Conservation (phyloP, 73 alveolate genomes). For the Urostyla sp. region DNA sequence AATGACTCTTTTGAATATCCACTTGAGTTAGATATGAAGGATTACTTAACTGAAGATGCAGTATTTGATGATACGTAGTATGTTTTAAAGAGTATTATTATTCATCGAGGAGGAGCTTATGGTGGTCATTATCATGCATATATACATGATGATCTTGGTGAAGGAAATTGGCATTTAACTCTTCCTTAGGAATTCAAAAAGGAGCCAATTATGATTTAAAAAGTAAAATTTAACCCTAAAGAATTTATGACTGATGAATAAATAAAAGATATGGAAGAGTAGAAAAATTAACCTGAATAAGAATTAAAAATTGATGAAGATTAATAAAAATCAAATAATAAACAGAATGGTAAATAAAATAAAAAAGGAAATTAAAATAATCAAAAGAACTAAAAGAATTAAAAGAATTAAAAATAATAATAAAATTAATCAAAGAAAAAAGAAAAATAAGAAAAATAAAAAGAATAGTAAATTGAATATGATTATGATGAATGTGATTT, state of each 20-base stretch:
- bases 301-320: conserved; percentile 7
- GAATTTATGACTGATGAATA: conserved; percentile 57
- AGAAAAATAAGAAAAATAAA: conserved; percentile 67
- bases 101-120: conserved; percentile 97
- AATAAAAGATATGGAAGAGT: conserved; percentile 49
- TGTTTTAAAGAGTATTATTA: conserved; percentile 93
- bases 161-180: conserved; percentile 92
- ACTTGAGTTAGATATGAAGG: conserved; percentile 88
- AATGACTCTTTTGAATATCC: conserved; percentile 94
- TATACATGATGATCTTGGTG: conserved; percentile 93
- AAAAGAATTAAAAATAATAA: conserved; percentile 44
- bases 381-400: conserved; percentile 42
- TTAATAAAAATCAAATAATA: neutral
- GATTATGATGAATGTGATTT: conserved; percentile 84
- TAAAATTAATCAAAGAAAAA: conserved; percentile 47
- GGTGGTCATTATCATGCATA: conserved; percentile 98
- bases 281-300: neutral
- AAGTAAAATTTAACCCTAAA: conserved; percentile 36
- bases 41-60: conserved; percentile 73
- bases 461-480: conserved; percentile 48
- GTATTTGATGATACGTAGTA: conserved; percentile 76
- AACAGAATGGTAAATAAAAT: neutral
- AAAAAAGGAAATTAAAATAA: conserved; percentile 31
- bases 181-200: conserved; percentile 50
- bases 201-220: conserved; percentile 77